Conservation (phyloP, 2,329 filamentous ascomycete genomes). For the Ophiocordyceps sinensis region DNA sequence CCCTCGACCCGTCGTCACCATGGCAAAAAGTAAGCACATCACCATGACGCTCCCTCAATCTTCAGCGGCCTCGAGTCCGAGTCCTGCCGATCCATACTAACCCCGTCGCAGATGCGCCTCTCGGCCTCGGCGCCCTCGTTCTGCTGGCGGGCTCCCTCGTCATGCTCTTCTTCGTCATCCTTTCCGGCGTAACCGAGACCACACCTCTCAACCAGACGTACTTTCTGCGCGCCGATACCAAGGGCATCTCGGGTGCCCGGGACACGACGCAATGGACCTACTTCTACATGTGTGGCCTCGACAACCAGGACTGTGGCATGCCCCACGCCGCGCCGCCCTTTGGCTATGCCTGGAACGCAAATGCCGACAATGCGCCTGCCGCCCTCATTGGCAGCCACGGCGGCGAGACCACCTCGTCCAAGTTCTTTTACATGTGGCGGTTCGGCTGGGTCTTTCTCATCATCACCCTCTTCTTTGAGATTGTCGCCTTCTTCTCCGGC, state of each 20-base stretch:
- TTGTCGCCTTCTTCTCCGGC: constrained; percentile 50
- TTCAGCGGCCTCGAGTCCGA: no score
- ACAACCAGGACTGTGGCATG: constrained; percentile 48
- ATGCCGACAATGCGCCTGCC: constrained; percentile 27
- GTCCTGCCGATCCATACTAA: background rate
- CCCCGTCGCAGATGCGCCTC: constrained; percentile 20
- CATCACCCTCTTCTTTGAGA: constrained; percentile 67
- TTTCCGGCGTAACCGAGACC: constrained; percentile 34
- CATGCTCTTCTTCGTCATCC: constrained; percentile 44
- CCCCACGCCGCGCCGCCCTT: constrained; percentile 51
- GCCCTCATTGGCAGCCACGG: constrained; percentile 36
- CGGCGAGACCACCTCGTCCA: constrained; percentile 36
- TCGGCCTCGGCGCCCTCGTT: constrained; percentile 29
- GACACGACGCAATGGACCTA: constrained; percentile 72
- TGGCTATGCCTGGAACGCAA: constrained; percentile 52
- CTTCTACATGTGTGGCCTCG: constrained; percentile 64
- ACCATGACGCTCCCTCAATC: background rate
- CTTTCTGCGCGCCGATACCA: constrained; percentile 71
- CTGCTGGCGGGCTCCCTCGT: constrained; percentile 37
- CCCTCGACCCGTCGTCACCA: background rate
- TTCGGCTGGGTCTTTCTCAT: constrained; percentile 91
- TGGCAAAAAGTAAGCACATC: background rate
- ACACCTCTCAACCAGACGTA: constrained; percentile 59
- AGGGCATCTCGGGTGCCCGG: constrained; percentile 54
- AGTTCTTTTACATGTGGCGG: constrained; percentile 73